A percentile compares a stretch with the other conserved stretches of the same genome.
Evolutionary conservation across 75 land plant genomes (phyloP).

Genomic region (Chamaecyparis obtusa): DNA sequence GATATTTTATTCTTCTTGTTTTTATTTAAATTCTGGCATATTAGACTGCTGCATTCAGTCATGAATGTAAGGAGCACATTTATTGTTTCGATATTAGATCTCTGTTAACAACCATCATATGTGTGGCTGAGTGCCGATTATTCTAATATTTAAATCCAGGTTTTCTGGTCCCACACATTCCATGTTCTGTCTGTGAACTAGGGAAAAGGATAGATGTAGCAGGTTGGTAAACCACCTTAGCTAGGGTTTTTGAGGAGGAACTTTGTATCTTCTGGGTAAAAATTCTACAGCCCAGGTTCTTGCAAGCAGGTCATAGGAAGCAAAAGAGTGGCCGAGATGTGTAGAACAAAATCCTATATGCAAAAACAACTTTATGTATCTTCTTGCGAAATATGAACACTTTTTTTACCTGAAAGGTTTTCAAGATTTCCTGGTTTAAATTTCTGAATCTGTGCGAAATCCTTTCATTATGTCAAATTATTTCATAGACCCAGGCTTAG

Average conservation of each 20-base stretch:
- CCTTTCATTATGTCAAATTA: not conserved
- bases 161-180: not conserved
- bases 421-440: not conserved
- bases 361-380: not conserved
- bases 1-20: not conserved
- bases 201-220: not conserved
- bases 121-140: not conserved
- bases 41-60: not conserved
- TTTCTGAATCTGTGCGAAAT: not conserved
- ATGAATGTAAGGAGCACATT: not conserved
- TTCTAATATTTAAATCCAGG: not conserved
- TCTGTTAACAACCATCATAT: not conserved
- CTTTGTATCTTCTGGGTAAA: not conserved
- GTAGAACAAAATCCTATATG: not conserved
- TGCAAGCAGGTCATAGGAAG: not conserved
- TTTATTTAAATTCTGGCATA: not conserved
- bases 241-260: not conserved
- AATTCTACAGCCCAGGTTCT: not conserved
- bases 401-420: not conserved
- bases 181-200: not conserved
- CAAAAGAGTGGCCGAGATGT: not conserved
- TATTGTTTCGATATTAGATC: not conserved
- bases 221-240: not conserved
- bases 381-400: not conserved
- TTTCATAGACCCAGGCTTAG: not conserved